phyloP scores from a whole-genome alignment of 352 stramenopile species.

The Phytophthora constricta region DNA sequence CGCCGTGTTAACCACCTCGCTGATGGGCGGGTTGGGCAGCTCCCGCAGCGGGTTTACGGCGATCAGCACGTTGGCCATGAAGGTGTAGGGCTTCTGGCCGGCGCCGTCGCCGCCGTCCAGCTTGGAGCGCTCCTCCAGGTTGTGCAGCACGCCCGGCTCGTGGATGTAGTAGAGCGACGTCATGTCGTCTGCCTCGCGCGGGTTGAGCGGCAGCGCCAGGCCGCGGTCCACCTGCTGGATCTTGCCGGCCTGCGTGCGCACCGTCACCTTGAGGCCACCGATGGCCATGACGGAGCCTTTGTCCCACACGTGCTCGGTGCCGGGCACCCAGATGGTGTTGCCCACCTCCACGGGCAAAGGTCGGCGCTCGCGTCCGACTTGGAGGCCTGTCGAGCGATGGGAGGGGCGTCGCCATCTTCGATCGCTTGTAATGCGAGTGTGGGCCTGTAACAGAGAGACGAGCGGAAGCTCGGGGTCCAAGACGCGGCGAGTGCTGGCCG shows the following conservation, averaged over 20 bases:
- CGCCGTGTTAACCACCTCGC: conserved; percentile 77
- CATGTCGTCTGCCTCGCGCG: conserved; percentile 92
- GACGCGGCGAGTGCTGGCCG: too few species aligned
- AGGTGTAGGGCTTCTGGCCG: conserved; percentile 90
- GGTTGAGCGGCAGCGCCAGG: conserved; percentile 77
- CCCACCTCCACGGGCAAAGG: conserved; percentile 79
- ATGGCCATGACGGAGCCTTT: conserved; percentile 85
- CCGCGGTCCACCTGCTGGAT: conserved; percentile 86
- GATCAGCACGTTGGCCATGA: conserved; percentile 95
- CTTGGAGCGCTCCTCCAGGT: conserved; percentile 92
- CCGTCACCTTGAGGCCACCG: conserved; percentile 85
- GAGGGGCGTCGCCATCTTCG: conserved; percentile 69
- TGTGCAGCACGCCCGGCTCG: conserved; percentile 95
- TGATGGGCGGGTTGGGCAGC: conserved; percentile 80
- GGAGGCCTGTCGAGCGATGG: conserved; percentile 71
- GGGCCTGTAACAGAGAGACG: too few species aligned
- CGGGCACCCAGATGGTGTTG: conserved; percentile 79
- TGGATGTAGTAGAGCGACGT: conserved; percentile 96
- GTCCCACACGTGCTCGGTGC: conserved; percentile 79
- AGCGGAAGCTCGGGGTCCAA: too few species aligned
- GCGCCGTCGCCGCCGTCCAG: conserved; percentile 77
- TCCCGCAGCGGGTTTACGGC: conserved; percentile 91
- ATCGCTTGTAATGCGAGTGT: too few species aligned
- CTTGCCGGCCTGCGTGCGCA: conserved; percentile 83
- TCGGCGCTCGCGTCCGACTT: conserved; percentile 74